These are phyloP conservation scores for Penicillium brevicompactum DNA, from an alignment of 2,329 filamentous ascomycete genomes.

Conservation along the genomic window DNA sequence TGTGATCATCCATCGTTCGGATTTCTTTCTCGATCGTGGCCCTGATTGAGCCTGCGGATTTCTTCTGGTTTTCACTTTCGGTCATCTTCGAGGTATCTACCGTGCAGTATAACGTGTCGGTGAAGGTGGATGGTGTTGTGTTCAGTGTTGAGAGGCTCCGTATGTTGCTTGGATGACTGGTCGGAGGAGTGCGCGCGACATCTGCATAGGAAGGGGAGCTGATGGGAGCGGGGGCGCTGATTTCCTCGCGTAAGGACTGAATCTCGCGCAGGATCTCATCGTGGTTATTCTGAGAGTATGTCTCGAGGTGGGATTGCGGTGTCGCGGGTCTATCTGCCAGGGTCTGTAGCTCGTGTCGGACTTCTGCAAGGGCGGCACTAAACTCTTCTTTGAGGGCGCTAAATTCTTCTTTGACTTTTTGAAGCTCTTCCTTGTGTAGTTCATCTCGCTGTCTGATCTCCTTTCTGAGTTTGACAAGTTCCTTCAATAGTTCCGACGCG, in stretches of 20 bases:
- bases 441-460: slow-evolving; percentile 25
- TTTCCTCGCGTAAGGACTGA: slow-evolving; percentile 17
- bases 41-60: slow-evolving; percentile 14
- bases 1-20: slow-evolving; percentile 10
- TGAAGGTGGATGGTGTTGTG: slow-evolving; percentile 21
- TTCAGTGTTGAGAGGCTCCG: slow-evolving; percentile 17
- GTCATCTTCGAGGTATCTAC: slow-evolving; percentile 18
- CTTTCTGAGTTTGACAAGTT: slow-evolving; percentile 23
- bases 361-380: slow-evolving; percentile 17
- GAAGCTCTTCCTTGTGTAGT: slow-evolving; percentile 22
- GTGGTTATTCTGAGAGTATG: slow-evolving; percentile 16
- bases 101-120: slow-evolving; percentile 15
- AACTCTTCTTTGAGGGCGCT: slow-evolving; percentile 21
- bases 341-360: slow-evolving; percentile 18
- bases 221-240: not conserved
- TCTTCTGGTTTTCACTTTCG: slow-evolving; percentile 12
- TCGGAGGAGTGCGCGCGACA: slow-evolving; percentile 16
- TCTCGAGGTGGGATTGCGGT: slow-evolving; percentile 5
- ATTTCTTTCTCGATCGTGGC: slow-evolving; percentile 16
- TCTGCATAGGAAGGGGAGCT: slow-evolving; percentile 15
- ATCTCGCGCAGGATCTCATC: slow-evolving; percentile 24
- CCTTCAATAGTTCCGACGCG: slow-evolving; percentile 12
- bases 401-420: slow-evolving; percentile 23
- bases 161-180: slow-evolving; percentile 23
- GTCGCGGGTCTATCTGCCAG: not conserved